Base-by-base conservation (phyloP, 2,329 filamentous ascomycete species). In the Macroventuria anomochaeta region DNA sequence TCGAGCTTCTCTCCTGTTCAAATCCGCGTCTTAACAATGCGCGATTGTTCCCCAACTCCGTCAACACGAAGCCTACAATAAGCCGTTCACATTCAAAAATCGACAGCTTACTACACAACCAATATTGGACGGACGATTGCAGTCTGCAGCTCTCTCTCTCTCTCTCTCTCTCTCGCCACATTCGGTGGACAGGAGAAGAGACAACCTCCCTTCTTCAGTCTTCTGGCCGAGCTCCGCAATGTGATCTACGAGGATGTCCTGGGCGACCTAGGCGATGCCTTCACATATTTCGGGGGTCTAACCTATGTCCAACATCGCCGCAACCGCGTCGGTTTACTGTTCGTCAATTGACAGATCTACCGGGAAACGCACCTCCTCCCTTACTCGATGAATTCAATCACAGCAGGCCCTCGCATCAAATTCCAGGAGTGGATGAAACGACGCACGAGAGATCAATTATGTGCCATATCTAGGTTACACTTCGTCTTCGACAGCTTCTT, bases 341-440 rank as follows among this genome's bases (percentile, higher is more conserved):
- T 18, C 17, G 38, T 43, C 18, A 50, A 50, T 7, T 31, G 23
- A n/a, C 25, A 50, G 13, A 42, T 50, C 11, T 32, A 37, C 26
- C 25, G 25, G 17, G 46, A 38, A 13, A 32, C 38, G 4, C 17
- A 17, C 7, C 37, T 49, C 6, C 31, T 49, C 2, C 37, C 15
- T 8, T 50, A 43, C 18, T 32, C 39, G 1, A 10, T 43, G 32
- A 43, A 41, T 29, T 37, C 39, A 11, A 37, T 43, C 11, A 32
- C 32, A 23, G 46, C 38, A n/a, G 46, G 46, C n/a, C 39, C 39
- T 37, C 32, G 32, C n/a, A 37, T 17, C 18, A 6, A 26, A 26
- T 42, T 42, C n/a, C 8, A 29, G 10, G 21, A 50, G n/a, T 50
- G 32, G 46, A 17, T 37, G 4, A 3, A 15, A 23, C 23, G 20